Percentiles rank a stretch among this genome's conserved stretches.
phyloP scores from a whole-genome alignment of 1,139 yeast genomes.

The Lodderomyces metapsilosis region DNA sequence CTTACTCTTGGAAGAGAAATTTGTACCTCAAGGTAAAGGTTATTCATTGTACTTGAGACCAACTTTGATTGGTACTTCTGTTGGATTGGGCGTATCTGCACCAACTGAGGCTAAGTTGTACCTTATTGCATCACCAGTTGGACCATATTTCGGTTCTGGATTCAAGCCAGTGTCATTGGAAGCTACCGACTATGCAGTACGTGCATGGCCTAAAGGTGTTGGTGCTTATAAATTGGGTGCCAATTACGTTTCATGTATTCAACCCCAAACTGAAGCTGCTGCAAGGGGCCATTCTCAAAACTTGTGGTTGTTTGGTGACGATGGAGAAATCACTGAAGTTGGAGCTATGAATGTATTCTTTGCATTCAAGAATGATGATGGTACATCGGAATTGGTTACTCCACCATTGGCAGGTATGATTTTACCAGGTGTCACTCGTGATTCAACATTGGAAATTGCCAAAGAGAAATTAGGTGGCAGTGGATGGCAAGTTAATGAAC shows the following conservation, averaged over 20 bases:
- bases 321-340: constrained; percentile 88
- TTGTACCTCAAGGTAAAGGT: constrained; percentile 83
- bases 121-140: constrained; percentile 93
- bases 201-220: constrained; percentile 99
- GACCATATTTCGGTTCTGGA: constrained; percentile 87
- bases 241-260: constrained; percentile 92
- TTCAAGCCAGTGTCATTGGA: constrained; percentile 92
- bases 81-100: constrained; percentile 76
- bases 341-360: constrained; percentile 97
- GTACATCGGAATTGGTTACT: constrained; percentile 89
- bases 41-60: constrained; percentile 93
- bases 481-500: constrained; percentile 76
- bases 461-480: constrained; percentile 67
- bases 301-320: constrained; percentile 93
- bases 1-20: constrained; percentile 66
- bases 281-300: constrained; percentile 88
- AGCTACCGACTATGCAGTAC: constrained; percentile 91
- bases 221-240: constrained; percentile 97
- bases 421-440: constrained; percentile 95
- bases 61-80: constrained; percentile 87
- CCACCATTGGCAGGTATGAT: constrained; percentile 98
- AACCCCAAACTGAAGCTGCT: constrained; percentile 88
- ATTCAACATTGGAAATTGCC: constrained; percentile 75
- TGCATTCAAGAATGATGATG: constrained; percentile 69
- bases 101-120: constrained; percentile 80